A percentile compares a stretch with the other conserved stretches of the same genome.
Conservation (phyloP, 139 green algal species). For the Limnomonas spitsbergensis region DNA sequence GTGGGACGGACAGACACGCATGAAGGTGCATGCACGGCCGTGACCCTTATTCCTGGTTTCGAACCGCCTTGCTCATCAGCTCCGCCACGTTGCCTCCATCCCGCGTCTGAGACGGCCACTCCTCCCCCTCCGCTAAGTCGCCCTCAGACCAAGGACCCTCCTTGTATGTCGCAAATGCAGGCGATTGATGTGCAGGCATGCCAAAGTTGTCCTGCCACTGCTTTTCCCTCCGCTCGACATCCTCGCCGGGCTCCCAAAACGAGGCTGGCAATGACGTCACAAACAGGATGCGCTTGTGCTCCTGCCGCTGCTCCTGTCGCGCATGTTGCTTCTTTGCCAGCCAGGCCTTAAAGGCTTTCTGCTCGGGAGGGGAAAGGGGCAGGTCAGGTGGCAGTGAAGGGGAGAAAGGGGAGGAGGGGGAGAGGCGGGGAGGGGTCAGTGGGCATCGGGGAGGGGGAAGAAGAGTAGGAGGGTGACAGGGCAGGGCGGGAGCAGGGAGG, state of each 20-base stretch:
- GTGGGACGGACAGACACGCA: no score
- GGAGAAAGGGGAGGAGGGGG: neutral
- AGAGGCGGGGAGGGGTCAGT: neutral
- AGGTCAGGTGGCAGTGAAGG: neutral
- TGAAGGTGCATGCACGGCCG: no score
- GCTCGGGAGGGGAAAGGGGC: neutral
- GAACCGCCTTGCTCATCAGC: no score
- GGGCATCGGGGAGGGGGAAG: neutral
- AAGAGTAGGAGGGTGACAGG: neutral
- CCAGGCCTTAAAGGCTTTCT: conserved; percentile 8
- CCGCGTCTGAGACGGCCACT: no score
- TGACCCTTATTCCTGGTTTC: no score
- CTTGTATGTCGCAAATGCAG: neutral
- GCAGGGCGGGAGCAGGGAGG: neutral
- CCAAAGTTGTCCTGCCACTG: conserved; percentile 7
- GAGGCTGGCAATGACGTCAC: neutral
- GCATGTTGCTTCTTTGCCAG: neutral
- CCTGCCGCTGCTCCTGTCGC: neutral
- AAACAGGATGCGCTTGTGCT: neutral
- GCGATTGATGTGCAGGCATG: neutral
- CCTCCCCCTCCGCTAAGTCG: no score
- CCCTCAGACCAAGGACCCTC: neutral
- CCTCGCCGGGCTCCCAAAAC: neutral
- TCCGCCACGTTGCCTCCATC: no score
- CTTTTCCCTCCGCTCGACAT: neutral